Base-by-base conservation (phyloP, 164 flowering plant species). In the Magnolia changhungtana region DNA sequence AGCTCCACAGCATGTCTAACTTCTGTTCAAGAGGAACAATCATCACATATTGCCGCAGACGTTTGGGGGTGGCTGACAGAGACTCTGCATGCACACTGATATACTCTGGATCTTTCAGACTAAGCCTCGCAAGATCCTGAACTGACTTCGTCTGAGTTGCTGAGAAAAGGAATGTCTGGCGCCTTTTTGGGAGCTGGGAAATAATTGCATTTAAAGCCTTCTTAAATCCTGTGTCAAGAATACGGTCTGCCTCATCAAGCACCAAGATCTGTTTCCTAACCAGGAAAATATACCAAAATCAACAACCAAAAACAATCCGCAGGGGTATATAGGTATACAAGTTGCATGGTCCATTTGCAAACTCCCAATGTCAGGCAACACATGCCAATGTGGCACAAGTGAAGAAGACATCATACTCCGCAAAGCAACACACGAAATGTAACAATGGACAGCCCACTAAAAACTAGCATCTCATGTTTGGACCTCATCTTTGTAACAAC, bases 161-260 rank as follows among this genome's bases (percentile, higher is more conserved):
- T 7, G 98, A 94, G 82, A 94, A 96, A 67, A 96, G 95, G 71
- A 96, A 81, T 52, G 98, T 96, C 72, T 96, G 99, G 55, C 99
- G 85, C 49, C 72, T 80, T 75, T 88, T 94, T 45, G 98, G 98
- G 16, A 96, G 86, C 85, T 92, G 98, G 1, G 98, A 90, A 51
- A 94, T 81, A 67, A 94, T 90, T 71, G 97, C 92, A 90, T 94
- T 89, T 72, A 96, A n/a, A 27, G 77, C 81, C 69, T 81, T 81
- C 84, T 90, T 90, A 80, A 96, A 96, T 50, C 88, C 89, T 19
- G 73, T 79, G 82, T 96, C 99, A 84, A 96, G 98, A 75, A 94
- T 81, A 50, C 98, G 95, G 82, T 96, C 99, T 71, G 98, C 99
- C 90, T 94, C 99, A 83, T 94, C 99, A 80, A 96, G 94, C 77